Base-by-base conservation (phyloP, 805 yeast species). In the Starmerella roubikii region DNA sequence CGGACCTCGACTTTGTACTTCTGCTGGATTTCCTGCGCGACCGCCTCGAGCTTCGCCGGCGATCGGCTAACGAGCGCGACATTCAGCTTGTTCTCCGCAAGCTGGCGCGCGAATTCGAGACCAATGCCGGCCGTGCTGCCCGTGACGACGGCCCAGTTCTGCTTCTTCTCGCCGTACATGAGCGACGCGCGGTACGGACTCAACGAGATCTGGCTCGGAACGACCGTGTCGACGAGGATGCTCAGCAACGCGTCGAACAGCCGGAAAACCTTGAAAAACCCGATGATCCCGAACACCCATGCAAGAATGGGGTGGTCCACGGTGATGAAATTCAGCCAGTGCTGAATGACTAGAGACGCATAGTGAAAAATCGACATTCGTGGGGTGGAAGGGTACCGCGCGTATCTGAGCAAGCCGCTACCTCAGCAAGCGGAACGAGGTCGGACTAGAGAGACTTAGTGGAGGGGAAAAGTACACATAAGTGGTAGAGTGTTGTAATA, bases 111-210 rank as follows among this genome's bases (percentile, higher is more conserved):
- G 55, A 72, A 91, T 58, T 91, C 94, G 57, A 86, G 84, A 41
- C 98, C 98, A 54, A 91, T 79, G 26, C 98, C 98, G 57, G 91
- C 97, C 34, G 96, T 83, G 3, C 96, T 93, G 42, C 98, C 98
- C 6, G 98, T 91, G 15, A 91, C 72, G 24, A 91, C 80, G n/a
- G 96, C 95, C 88, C 95, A 91, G 30, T 71, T 33, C 22, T 17
- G 22, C 28, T 33, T 27, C 3, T 20, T 11, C 18, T 30, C 66
- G 21, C 78, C 35, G n/a, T 17, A 79, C 36, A 62, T 60, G 12
- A 36, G 44, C 33, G 43, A 35, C 11, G 22, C 24, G 18, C 24
- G 9, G 40, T 50, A 49, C 17, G 28, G 22, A 16, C 10, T 7
- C 28, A 47, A 32, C 28, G 19, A 36, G 11, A 41, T 35, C 31